phyloP scores from a whole-genome alignment of 1,284 basidiomycete genomes.

The Ceratobasidium sp. region DNA sequence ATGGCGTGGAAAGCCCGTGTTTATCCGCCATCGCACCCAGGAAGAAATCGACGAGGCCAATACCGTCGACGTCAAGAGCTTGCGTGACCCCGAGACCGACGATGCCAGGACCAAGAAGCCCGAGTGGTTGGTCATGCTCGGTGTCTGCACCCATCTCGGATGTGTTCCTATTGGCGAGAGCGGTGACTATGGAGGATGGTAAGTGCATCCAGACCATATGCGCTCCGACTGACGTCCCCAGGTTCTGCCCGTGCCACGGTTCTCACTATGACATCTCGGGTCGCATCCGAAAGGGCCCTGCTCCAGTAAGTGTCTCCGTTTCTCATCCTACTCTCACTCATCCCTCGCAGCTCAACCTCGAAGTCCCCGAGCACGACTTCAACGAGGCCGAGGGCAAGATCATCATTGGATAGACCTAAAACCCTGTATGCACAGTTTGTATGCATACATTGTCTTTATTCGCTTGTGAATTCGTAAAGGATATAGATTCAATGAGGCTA shows the following conservation, averaged over 20 bases:
- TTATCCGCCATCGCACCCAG: constrained; percentile 95
- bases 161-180: constrained; percentile 99
- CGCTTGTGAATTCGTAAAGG: not conserved
- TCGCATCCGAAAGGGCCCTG: constrained; percentile 93
- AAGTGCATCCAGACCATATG: constrained; percentile 47
- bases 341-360: constrained; percentile 80
- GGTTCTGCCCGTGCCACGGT: constrained; percentile 98
- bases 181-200: constrained; percentile 98
- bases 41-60: constrained; percentile 96
- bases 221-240: constrained; percentile 46
- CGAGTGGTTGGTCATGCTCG: constrained; percentile 98
- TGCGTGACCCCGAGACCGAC: constrained; percentile 94
- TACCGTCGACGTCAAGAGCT: constrained; percentile 78
- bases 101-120: constrained; percentile 90
- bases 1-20: constrained; percentile 99
- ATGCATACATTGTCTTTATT: not conserved
- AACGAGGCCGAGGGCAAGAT: constrained; percentile 88
- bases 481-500: not conserved
- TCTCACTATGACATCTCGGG: constrained; percentile 98
- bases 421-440: not conserved
- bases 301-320: constrained; percentile 66
- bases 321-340: constrained; percentile 1
- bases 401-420: constrained; percentile 73
- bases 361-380: constrained; percentile 88
- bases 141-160: constrained; percentile 98